phyloP scores from a whole-genome alignment of 1,284 basidiomycete species.

The Malassezia dermatis region DNA sequence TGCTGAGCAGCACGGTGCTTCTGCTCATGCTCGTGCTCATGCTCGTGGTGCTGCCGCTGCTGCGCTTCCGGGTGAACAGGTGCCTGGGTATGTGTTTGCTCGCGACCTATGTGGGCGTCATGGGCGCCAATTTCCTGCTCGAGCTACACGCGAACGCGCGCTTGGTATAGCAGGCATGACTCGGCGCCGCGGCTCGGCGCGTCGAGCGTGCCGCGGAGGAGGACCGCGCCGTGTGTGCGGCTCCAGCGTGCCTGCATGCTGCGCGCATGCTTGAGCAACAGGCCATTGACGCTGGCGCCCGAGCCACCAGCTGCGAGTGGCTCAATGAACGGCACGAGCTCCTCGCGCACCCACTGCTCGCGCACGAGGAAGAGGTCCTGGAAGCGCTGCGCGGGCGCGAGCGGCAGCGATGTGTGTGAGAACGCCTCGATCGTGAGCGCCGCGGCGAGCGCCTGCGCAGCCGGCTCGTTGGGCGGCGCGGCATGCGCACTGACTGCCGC shows the following conservation, averaged over 20 bases:
- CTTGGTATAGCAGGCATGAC: slow-evolving; percentile 11
- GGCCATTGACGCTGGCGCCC: slow-evolving; percentile 22
- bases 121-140: slow-evolving; percentile 4
- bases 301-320: slow-evolving; percentile 12
- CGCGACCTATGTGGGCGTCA: slow-evolving; percentile 53
- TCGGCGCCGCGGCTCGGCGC: not conserved
- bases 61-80: slow-evolving; percentile 65
- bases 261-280: slow-evolving; percentile 28
- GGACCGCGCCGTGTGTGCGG: slow-evolving; percentile 6
- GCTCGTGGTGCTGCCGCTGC: slow-evolving; percentile 67
- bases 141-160: slow-evolving; percentile 13
- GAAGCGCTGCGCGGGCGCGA: slow-evolving; percentile 38
- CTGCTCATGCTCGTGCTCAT: slow-evolving; percentile 62
- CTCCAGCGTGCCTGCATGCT: slow-evolving; percentile 7
- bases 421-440: slow-evolving; percentile 31
- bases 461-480: not conserved
- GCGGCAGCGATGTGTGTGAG: slow-evolving; percentile 31
- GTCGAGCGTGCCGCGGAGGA: slow-evolving; percentile 1
- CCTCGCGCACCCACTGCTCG: slow-evolving; percentile 34
- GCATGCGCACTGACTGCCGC: slow-evolving; percentile 10
- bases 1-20: slow-evolving; percentile 47
- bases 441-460: slow-evolving; percentile 11
- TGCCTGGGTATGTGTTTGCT: slow-evolving; percentile 70
- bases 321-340: slow-evolving; percentile 47
- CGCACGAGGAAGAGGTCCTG: slow-evolving; percentile 40